Evolutionary conservation across 2,329 filamentous ascomycete genomes (phyloP), one percentile per base, ranked within the genome.

Genomic region (Penicillium paneum): DNA sequence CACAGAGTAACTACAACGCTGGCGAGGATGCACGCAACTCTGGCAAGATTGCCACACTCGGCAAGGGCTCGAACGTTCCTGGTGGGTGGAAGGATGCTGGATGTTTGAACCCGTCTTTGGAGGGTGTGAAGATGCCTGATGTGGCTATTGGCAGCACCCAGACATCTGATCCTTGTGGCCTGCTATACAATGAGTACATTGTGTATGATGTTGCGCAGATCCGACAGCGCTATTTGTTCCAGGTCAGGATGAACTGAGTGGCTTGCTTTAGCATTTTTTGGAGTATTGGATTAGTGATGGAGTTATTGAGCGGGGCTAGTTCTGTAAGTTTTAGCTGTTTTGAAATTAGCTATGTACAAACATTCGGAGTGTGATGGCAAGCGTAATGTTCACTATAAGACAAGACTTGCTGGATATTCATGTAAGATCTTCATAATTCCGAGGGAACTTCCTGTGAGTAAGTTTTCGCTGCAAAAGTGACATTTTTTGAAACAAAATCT

Each of bases 71-170:
- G 5, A 85, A 76, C 0, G 84, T 83, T 0, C 91, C 90, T 0
- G 75, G 70, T 17, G 76, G 76, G 40, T 95, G 90, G 90, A 90
- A 90, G 70, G 90, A 95, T 70, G 90, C 89, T 0, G 76, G 75
- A 2, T 81, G 79, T 49, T 81, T 92, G 8, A 81, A 91, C 62
- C 76, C 81, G 2, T 79, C 80, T 3, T 75, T 95, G 40, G 76
- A 81, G 54, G 90, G 90, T 0, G 80, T 90, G 38, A 79, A 79
- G 64, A 92, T 95, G 67, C 76, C 74, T 2, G 71, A 76, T 58
- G 61, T 67, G 7, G 26, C 52, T 3, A 29, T 39, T 5, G 45
- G 50, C 2, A 42, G 55, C 1, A n/a, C 10, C 11, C 11, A 52
- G 0, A 2, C 4, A 21, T 21, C 21, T 21, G 11, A 45, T 2